Base-by-base conservation (phyloP, 345 rosid species). In the Eucalyptus curtisii region DNA sequence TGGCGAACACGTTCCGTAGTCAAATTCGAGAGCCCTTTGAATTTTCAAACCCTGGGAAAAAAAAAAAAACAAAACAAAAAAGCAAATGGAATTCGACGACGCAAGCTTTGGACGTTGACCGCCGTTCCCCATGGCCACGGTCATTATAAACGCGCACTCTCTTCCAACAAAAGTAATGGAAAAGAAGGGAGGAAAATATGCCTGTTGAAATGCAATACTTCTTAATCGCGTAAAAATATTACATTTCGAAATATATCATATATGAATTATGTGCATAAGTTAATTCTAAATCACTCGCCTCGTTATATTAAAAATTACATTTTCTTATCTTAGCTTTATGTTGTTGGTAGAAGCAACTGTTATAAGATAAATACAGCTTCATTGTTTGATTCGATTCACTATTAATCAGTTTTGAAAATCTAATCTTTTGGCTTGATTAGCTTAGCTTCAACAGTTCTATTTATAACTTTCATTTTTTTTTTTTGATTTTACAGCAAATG, bases 301-400 rank as follows among this genome's bases (percentile, higher is more conserved):
- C 9, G 2, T 2, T 19, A 1, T 66, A 31, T 19, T 16, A 16
- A 66, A 66, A 31, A 31, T 15, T 31, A 66, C 3, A 31, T 31
- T 66, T 31, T 30, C 68, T 66, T 66, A 5, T 31, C 19, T 31
- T 2, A 5, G 0, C 22, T 31, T 66, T 33, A 15, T 16, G 17
- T 66, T 31, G 19, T 66, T 16, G 22, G 5, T 31, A 16, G 20
- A 31, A 66, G 79, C 22, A 8, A 11, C 1, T 1, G 0, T 8
- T 31, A 16, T 4, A 31, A 66, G 40, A 66, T 66, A 16, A 31
- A 66, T 15, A 31, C 3, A 16, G 11, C 22, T 31, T 66, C 40
- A 66, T 31, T 8, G 4, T 16, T 66, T 7, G 22, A 15, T 31
- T 16, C 7, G 42, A 31, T 31, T 16, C 22, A 66, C 4, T 16